Evolutionary conservation across 768 basidiomycete species (phyloP).

Genomic region (Coprinopsis sp.): DNA sequence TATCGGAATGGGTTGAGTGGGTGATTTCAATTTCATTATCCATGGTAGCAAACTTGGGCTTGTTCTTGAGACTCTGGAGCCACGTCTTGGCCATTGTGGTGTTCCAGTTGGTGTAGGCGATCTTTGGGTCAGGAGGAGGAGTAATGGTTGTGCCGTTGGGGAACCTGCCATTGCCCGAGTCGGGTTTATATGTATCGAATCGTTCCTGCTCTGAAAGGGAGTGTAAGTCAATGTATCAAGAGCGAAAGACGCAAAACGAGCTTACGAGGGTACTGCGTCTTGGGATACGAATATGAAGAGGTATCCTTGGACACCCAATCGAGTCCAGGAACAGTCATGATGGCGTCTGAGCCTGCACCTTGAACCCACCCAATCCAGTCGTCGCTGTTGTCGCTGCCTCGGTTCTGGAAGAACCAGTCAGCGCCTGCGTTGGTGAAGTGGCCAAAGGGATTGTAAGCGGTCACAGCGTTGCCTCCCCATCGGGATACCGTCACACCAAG

Average conservation of each 20-base stretch:
- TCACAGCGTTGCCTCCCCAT: conserved; percentile 54
- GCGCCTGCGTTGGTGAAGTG: conserved; percentile 49
- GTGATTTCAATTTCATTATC: conserved; percentile 60
- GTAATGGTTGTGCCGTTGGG: conserved; percentile 43
- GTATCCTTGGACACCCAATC: conserved; percentile 55
- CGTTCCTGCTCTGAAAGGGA: conserved; percentile 35
- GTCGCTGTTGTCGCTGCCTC: conserved; percentile 39
- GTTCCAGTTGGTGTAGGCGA: conserved; percentile 46
- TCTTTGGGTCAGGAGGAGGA: conserved; percentile 34
- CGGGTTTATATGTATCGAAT: conserved; percentile 44
- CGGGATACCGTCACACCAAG: conserved; percentile 47
- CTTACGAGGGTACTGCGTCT: conserved; percentile 38
- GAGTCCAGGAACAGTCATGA: conserved; percentile 47
- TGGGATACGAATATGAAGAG: conserved; percentile 49
- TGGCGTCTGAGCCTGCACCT: conserved; percentile 36
- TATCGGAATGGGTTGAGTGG: conserved; percentile 49
- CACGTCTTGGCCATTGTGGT: conserved; percentile 37
- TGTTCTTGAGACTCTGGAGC: conserved; percentile 42
- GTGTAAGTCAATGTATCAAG: too few species aligned
- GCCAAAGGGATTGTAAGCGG: conserved; percentile 49
- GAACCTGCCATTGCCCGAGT: conserved; percentile 46
- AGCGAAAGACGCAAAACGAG: not conserved
- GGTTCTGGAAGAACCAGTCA: conserved; percentile 56
- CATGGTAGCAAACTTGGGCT: conserved; percentile 43
- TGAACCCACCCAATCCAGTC: conserved; percentile 47